Evolutionary conservation across 2,329 filamentous ascomycete species (phyloP).

Genomic region (Cordyceps javanica): DNA sequence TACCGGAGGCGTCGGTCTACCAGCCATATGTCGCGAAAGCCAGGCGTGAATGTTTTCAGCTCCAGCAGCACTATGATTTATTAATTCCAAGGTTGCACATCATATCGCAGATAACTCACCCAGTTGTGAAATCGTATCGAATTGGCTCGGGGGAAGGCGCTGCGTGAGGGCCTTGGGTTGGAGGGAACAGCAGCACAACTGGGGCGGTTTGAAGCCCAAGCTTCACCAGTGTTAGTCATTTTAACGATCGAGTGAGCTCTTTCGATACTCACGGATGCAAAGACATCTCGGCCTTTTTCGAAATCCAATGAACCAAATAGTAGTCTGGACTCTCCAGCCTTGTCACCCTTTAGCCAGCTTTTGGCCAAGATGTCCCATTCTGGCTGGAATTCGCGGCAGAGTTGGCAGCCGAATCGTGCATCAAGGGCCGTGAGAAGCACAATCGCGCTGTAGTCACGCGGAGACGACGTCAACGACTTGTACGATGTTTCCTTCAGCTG

Average conservation of each 20-base stretch:
- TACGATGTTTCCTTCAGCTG: constrained; percentile 75
- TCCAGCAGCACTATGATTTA: constrained; percentile 51
- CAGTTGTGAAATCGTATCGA: constrained; percentile 78
- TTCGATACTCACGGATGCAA: constrained; percentile 64
- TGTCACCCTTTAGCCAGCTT: constrained; percentile 84
- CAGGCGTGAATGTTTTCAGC: constrained; percentile 76
- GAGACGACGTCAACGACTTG: constrained; percentile 64
- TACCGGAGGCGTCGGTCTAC: constrained; percentile 69
- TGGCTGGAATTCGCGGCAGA: constrained; percentile 87
- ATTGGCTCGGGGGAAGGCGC: constrained; percentile 61
- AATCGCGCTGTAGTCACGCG: constrained; percentile 77
- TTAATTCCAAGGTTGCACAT: constrained; percentile 7
- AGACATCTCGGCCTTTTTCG: constrained; percentile 71
- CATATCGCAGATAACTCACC: constrained; percentile 45
- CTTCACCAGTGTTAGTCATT: constrained; percentile 37
- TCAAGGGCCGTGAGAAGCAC: constrained; percentile 86
- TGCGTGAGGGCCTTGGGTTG: constrained; percentile 76
- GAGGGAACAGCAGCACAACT: constrained; percentile 79
- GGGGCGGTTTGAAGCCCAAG: constrained; percentile 91
- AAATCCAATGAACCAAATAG: constrained; percentile 88
- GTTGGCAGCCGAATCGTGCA: constrained; percentile 70
- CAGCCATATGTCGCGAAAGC: constrained; percentile 73
- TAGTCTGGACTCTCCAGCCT: constrained; percentile 62
- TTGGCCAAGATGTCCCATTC: constrained; percentile 85
- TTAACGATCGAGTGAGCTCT: neutral